Conservation (phyloP, 2,329 filamentous ascomycete genomes). For the Alternaria atra region DNA sequence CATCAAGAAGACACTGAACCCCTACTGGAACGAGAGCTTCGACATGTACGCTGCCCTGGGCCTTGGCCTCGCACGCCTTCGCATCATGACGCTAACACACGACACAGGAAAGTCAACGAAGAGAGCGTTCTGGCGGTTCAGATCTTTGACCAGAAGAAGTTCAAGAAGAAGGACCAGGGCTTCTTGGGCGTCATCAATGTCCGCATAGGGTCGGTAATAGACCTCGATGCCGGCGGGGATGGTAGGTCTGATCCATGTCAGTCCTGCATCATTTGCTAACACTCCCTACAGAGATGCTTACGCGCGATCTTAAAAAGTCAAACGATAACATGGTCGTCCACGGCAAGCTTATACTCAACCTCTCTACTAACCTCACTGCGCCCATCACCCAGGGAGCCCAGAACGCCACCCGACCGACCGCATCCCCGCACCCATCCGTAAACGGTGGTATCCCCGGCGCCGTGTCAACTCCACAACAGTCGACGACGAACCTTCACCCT, state of each 20-base stretch:
- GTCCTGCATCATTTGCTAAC: constrained; percentile 33
- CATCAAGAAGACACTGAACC: constrained; percentile 96
- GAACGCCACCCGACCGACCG: constrained; percentile 50
- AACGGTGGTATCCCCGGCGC: constrained; percentile 47
- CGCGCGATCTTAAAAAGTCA: constrained; percentile 94
- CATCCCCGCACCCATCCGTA: constrained; percentile 49
- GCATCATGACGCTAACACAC: constrained; percentile 34
- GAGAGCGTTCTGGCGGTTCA: constrained; percentile 97
- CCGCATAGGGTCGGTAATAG: constrained; percentile 91
- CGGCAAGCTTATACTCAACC: constrained; percentile 94
- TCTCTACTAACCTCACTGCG: constrained; percentile 85
- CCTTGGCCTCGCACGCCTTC: constrained; percentile 11
- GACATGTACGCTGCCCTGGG: constrained; percentile 76
- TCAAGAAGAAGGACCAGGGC: constrained; percentile 99
- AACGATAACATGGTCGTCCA: constrained; percentile 98
- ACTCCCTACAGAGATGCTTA: constrained; percentile 81
- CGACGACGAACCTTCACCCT: constrained; percentile 48
- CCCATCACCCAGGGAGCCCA: constrained; percentile 67
- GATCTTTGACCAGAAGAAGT: constrained; percentile 99
- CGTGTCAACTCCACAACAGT: constrained; percentile 52
- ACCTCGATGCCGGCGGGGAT: constrained; percentile 87
- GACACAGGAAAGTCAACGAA: constrained; percentile 81
- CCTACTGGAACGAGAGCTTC: constrained; percentile 99
- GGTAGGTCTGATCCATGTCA: constrained; percentile 64
- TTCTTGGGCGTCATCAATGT: constrained; percentile 98